These are phyloP conservation scores for Sporothrix mexicana DNA, from an alignment of 2,329 filamentous ascomycete species.

Conservation along the genomic window DNA sequence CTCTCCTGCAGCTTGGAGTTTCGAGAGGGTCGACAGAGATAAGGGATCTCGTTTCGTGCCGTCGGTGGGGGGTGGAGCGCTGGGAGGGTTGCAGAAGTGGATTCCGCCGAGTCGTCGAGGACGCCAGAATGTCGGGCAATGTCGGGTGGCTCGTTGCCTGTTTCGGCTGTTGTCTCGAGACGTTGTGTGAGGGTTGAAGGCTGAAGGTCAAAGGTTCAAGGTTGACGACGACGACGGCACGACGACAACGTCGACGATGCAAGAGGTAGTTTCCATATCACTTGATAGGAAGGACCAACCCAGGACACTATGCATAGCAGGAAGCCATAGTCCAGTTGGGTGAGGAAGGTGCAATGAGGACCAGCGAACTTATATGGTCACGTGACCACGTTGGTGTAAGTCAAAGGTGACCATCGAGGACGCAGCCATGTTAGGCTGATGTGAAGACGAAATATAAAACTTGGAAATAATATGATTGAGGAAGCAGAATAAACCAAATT, in stretches of 20 bases:
- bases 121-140: conserved; percentile 7
- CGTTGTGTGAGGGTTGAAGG: background rate
- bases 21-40: background rate
- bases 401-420: background rate
- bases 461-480: background rate
- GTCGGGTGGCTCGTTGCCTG: conserved; percentile 22
- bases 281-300: conserved; percentile 1
- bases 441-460: background rate
- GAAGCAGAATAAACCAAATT: background rate
- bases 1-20: background rate
- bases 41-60: conserved; percentile 26
- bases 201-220: too few relatives aligned
- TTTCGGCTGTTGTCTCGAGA: background rate
- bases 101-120: background rate
- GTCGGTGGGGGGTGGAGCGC: conserved; percentile 8
- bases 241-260: background rate
- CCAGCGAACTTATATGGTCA: background rate
- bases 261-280: background rate
- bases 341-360: conserved; percentile 4
- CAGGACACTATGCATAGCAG: background rate
- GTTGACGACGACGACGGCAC: background rate
- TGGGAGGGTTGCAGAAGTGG: background rate
- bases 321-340: too few relatives aligned
- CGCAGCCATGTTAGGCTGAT: background rate
- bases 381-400: conserved; percentile 11